These are phyloP conservation scores for Phanerodontia chrysosporium DNA, from an alignment of 768 basidiomycete genomes.

Conservation along the genomic window DNA sequence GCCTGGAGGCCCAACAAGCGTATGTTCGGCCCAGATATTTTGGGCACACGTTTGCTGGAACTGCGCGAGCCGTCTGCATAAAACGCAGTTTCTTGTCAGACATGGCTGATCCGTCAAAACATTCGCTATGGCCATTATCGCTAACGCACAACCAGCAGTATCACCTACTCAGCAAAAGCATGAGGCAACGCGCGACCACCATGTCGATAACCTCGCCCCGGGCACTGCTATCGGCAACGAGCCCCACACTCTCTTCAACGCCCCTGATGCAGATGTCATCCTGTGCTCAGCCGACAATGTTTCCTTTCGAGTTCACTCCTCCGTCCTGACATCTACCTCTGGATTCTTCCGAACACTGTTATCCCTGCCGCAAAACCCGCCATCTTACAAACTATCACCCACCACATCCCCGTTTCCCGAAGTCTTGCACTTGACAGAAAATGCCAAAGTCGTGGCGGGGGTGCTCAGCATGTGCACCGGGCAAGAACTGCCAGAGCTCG, in stretches of 20 bases:
- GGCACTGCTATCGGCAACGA: neutral
- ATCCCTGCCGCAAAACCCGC: conserved; percentile 15
- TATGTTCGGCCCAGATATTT: neutral
- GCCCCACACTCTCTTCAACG: conserved; percentile 15
- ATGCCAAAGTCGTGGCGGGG: conserved; percentile 32
- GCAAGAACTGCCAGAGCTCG: conserved; percentile 34
- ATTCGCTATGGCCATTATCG: neutral
- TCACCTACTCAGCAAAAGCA: neutral
- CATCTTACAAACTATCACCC: neutral
- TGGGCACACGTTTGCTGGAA: neutral
- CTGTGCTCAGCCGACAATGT: conserved; percentile 17
- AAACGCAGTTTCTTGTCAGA: neutral
- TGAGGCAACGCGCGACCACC: neutral
- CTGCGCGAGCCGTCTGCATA: neutral
- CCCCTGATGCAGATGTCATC: conserved; percentile 17
- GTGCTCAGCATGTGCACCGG: conserved; percentile 40
- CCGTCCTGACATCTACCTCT: conserved; percentile 20
- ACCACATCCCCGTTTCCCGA: conserved; percentile 2
- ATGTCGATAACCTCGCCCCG: neutral
- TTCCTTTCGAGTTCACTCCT: conserved; percentile 21
- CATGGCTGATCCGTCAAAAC: neutral
- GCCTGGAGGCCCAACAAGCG: neutral
- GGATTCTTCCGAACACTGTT: conserved; percentile 27
- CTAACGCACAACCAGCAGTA: neutral
- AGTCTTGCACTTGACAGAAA: conserved; percentile 29